phyloP scores from a whole-genome alignment of 75 land plant species.

The Isoetes taiwanensis region DNA sequence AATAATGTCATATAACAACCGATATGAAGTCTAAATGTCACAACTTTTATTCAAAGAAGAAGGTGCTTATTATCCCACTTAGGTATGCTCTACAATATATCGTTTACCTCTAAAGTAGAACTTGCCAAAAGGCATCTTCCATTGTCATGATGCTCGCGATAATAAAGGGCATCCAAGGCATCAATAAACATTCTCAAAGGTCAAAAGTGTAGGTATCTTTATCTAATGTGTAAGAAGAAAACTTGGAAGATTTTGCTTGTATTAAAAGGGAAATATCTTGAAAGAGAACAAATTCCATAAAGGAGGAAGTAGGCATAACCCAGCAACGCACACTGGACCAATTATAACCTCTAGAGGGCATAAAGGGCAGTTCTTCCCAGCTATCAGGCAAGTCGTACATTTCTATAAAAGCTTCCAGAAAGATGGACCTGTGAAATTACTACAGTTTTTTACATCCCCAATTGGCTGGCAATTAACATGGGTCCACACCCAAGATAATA shows the following conservation, averaged over 20 bases:
- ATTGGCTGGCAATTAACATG: too few species aligned
- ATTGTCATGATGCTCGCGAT: conserved; percentile 47
- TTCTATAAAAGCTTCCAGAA: conserved; percentile 44
- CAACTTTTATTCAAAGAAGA: too few species aligned
- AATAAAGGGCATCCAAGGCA: conserved; percentile 62
- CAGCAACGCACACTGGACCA: conserved; percentile 92
- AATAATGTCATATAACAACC: too few species aligned
- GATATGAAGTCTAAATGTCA: too few species aligned
- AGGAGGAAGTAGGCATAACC: conserved; percentile 80
- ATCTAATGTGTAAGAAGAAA: too few species aligned
- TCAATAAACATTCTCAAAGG: conserved; percentile 81
- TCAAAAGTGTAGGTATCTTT: too few species aligned
- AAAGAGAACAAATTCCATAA: conserved; percentile 79
- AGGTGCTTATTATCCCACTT: too few species aligned
- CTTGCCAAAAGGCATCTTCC: conserved; percentile 52
- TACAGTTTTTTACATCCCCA: too few species aligned
- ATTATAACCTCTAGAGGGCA: conserved; percentile 66
- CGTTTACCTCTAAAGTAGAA: too few species aligned
- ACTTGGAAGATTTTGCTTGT: background rate
- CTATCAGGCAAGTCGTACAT: conserved; percentile 55
- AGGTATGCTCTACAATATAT: too few species aligned
- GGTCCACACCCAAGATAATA: too few species aligned
- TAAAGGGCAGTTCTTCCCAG: conserved; percentile 48
- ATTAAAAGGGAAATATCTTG: conserved; percentile 29
- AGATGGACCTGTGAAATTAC: too few species aligned